These are phyloP conservation scores for Blastobotrys illinoisensis DNA, from an alignment of 1,139 yeast genomes.

Conservation along the genomic window DNA sequence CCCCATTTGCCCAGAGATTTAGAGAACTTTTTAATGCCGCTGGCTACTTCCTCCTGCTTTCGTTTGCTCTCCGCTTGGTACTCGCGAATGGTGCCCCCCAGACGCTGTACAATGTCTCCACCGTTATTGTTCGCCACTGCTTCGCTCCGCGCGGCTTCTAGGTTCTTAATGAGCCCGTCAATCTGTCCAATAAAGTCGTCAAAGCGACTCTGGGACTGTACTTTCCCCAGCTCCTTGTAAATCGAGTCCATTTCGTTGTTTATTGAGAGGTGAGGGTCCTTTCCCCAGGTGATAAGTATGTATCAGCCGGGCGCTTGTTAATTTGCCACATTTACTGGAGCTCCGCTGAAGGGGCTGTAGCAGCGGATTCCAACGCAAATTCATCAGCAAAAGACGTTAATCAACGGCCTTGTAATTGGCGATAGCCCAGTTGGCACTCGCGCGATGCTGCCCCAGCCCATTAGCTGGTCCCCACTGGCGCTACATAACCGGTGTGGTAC, in stretches of 20 bases:
- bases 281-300: not conserved
- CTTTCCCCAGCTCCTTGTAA: constrained; percentile 25
- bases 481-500: not conserved
- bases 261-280: not conserved
- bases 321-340: not conserved
- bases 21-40: constrained; percentile 30
- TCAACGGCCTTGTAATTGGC: too few relatives aligned
- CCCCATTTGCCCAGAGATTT: constrained; percentile 30
- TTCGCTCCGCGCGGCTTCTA: constrained; percentile 24
- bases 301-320: not conserved
- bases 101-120: constrained; percentile 2
- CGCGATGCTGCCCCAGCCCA: too few relatives aligned
- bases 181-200: constrained; percentile 30
- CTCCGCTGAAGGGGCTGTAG: too few relatives aligned
- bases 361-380: too few relatives aligned
- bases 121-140: constrained; percentile 10
- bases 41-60: constrained; percentile 31
- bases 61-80: constrained; percentile 16
- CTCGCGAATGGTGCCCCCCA: constrained; percentile 5
- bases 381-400: too few relatives aligned
- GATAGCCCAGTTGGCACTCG: too few relatives aligned
- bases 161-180: constrained; percentile 25
- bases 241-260: constrained; percentile 27
- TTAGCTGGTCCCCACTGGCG: not conserved
- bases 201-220: constrained; percentile 24